Conservation (phyloP, 2,329 filamentous ascomycete genomes). For the Alternaria tenuissima region DNA sequence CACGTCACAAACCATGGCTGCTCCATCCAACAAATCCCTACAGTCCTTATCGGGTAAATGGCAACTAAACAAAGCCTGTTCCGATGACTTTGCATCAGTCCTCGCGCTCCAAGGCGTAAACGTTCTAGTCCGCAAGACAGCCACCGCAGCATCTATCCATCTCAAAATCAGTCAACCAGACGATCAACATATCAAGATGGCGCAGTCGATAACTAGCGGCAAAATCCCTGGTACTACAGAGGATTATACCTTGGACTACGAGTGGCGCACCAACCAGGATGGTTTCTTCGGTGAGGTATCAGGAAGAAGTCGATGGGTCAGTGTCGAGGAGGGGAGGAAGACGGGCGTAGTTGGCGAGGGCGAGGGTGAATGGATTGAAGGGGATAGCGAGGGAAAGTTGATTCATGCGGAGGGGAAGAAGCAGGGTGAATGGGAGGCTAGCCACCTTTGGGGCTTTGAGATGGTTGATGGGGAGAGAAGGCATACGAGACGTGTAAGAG, state of each 20-base stretch:
- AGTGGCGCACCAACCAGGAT: constrained; percentile 25
- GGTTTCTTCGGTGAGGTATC: constrained; percentile 21
- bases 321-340: constrained; percentile 14
- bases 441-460: constrained; percentile 26
- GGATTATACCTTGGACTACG: constrained; percentile 19
- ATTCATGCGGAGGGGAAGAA: constrained; percentile 22
- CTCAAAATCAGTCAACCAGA: constrained; percentile 23
- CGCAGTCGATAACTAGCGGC: constrained; percentile 19
- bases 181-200: constrained; percentile 17
- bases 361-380: constrained; percentile 18
- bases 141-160: constrained; percentile 22
- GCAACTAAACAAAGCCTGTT: constrained; percentile 21
- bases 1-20: constrained; percentile 13
- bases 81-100: constrained; percentile 23
- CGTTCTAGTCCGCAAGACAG: constrained; percentile 18
- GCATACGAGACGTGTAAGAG: constrained; percentile 18
- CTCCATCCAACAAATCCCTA: constrained; percentile 15
- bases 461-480: constrained; percentile 16
- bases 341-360: constrained; percentile 8
- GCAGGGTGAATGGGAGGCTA: constrained; percentile 20
- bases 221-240: constrained; percentile 25
- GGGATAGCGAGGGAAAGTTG: constrained; percentile 16
- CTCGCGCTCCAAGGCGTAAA: constrained; percentile 25
- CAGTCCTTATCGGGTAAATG: constrained; percentile 21
- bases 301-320: constrained; percentile 23